Conservation (phyloP, 495 filamentous ascomycete species). For the Penicillium atrosanguineum region DNA sequence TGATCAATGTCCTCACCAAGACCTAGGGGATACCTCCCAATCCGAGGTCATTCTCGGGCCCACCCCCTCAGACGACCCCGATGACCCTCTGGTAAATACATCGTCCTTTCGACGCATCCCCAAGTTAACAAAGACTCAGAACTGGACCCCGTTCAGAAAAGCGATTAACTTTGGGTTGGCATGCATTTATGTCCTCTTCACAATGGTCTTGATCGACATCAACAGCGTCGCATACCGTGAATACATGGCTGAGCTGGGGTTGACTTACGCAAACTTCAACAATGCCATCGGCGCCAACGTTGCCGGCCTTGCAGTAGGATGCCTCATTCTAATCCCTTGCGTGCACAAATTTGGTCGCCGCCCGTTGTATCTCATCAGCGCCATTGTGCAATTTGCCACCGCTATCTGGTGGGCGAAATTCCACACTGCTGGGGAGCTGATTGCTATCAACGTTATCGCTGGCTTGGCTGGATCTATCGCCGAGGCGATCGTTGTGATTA, state of each 20-base stretch:
- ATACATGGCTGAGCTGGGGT: constrained; percentile 25
- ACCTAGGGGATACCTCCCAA: not conserved
- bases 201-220: constrained; percentile 26
- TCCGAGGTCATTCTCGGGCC: constrained; percentile 14
- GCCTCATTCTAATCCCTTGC: constrained; percentile 36
- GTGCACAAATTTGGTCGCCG: constrained; percentile 40
- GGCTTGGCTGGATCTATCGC: constrained; percentile 30
- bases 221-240: constrained; percentile 25
- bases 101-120: not conserved
- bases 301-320: constrained; percentile 32
- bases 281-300: constrained; percentile 28
- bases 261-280: constrained; percentile 27
- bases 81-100: constrained; percentile 19
- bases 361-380: constrained; percentile 36
- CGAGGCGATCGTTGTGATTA: constrained; percentile 42
- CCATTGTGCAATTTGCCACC: constrained; percentile 24
- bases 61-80: constrained; percentile 18
- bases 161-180: constrained; percentile 32
- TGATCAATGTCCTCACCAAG: not conserved
- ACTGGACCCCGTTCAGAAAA: constrained; percentile 28
- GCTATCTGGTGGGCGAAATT: constrained; percentile 26
- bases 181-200: constrained; percentile 31
- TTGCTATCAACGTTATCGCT: constrained; percentile 22
- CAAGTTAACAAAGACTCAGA: constrained; percentile 5
- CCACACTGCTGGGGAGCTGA: constrained; percentile 24